Evolutionary conservation across 371 early-diverging fungal genomes (phyloP).

Genomic region (Actinomucor elegans): DNA sequence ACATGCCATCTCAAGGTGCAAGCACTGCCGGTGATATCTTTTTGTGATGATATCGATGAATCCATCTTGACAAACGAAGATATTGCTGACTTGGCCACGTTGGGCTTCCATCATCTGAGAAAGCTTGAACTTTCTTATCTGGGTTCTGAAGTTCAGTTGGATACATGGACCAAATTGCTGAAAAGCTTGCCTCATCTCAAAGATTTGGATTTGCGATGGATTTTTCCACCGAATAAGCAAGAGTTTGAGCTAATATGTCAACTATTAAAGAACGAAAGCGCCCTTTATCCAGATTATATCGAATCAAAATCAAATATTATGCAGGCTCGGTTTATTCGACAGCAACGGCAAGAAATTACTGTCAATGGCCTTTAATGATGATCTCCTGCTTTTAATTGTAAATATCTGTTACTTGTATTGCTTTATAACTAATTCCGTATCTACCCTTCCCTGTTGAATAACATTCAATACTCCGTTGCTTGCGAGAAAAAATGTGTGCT

Average conservation of each 20-base stretch:
- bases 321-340: too few species aligned
- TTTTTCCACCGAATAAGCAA: conserved; percentile 22
- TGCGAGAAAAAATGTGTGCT: too few species aligned
- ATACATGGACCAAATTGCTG: conserved; percentile 8
- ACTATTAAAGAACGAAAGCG: not conserved
- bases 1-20: conserved; percentile 15
- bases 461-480: too few species aligned
- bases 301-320: too few species aligned
- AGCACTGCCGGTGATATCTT: conserved; percentile 19
- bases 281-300: conserved; percentile 4
- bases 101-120: conserved; percentile 4
- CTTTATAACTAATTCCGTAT: too few species aligned
- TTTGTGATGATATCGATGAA: conserved; percentile 31
- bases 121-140: conserved; percentile 19
- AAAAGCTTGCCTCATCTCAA: conserved; percentile 13
- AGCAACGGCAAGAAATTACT: too few species aligned
- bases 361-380: too few species aligned
- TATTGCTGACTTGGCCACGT: conserved; percentile 8
- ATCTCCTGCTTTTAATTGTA: too few species aligned
- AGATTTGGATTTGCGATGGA: conserved; percentile 17
- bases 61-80: conserved; percentile 24
- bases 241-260: conserved; percentile 3
- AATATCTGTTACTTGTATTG: too few species aligned
- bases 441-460: too few species aligned
- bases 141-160: conserved; percentile 8